Base-by-base conservation (phyloP, 1,139 yeast species). In the Nematodospora anomalae region DNA sequence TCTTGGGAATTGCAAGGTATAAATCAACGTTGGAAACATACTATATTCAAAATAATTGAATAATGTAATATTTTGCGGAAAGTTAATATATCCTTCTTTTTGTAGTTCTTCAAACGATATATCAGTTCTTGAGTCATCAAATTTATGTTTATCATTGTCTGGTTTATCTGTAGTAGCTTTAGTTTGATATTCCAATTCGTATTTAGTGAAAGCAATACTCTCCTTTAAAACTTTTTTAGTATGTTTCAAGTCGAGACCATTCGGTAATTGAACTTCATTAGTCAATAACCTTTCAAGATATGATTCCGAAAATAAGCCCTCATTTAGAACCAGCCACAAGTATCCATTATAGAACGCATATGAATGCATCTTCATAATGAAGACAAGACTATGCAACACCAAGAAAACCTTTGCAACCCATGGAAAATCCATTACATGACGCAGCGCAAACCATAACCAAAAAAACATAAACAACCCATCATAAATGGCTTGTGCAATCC, bases 321-420 rank as follows among this genome's bases (percentile, higher is more conserved):
- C 95, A n/a, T 67, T 62, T 21, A 55, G 51, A 22, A 83, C 75
- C 16, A 60, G 64, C 92, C 95, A 87, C 38, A 89, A 64, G 55
- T 89, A 87, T 0, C 97, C 97, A 55, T 89, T 89, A 63, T 81
- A 90, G 51, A 83, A 87, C 1, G 86, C 87, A 55, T 81, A 90
- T 2, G 96, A 87, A 57, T 90, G 97, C 80, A 83, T 83, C 56
- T 90, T 90, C 97, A 90, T 90, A 46, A 90, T 58, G 47, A 89
- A 65, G 4, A 90, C 97, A 37, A 87, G 67, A n/a, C 87, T 78
- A 57, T 90, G 97, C 40, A 90, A 67, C 41, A 86, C 72, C 43
- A 90, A 62, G 51, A 85, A 90, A 28, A 89, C 90, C 52, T 81
- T 80, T 4, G 88, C 96, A 36, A 89, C 83, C 97, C 97, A 90